These are phyloP conservation scores for Kingdonia uniflora DNA, from an alignment of 164 flowering plant genomes.

Conservation along the genomic window DNA sequence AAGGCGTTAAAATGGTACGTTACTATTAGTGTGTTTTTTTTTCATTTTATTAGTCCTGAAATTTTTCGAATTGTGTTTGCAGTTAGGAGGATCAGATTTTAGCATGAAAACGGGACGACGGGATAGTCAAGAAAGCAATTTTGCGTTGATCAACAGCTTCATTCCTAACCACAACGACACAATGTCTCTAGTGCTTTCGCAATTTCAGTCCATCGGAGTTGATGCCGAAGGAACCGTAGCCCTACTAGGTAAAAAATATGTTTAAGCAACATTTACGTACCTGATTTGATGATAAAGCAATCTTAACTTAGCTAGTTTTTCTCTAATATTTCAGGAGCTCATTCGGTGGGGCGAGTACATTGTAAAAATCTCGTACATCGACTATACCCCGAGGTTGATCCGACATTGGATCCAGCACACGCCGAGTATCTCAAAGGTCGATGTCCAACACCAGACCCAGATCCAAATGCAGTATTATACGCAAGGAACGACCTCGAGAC, in stretches of 20 bases:
- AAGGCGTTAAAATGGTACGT: slow-evolving; percentile 52
- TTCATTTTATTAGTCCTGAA: neutral
- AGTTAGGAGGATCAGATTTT: slow-evolving; percentile 53
- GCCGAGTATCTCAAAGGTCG: slow-evolving; percentile 55
- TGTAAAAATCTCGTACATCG: slow-evolving; percentile 59
- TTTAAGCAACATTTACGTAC: no score
- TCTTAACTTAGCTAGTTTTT: neutral
- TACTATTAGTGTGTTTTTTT: no score
- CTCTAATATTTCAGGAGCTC: slow-evolving; percentile 46
- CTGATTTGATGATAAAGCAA: no score
- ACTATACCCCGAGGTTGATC: slow-evolving; percentile 73
- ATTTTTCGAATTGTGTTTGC: neutral
- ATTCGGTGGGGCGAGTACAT: slow-evolving; percentile 83
- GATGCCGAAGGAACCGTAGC: slow-evolving; percentile 67
- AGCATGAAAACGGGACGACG: slow-evolving; percentile 69
- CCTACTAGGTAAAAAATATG: slow-evolving; percentile 40
- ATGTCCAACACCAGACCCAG: slow-evolving; percentile 63
- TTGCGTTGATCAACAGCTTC: slow-evolving; percentile 25
- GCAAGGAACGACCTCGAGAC: slow-evolving; percentile 63
- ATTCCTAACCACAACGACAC: slow-evolving; percentile 70
- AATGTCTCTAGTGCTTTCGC: slow-evolving; percentile 39
- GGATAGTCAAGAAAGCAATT: slow-evolving; percentile 51
- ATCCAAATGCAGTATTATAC: slow-evolving; percentile 51
- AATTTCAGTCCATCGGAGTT: slow-evolving; percentile 59
- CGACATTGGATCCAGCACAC: slow-evolving; percentile 59